Evolutionary conservation across 495 filamentous ascomycete species (phyloP), one percentile per base, ranked within the genome.

Genomic region (Penicillium steckii): DNA sequence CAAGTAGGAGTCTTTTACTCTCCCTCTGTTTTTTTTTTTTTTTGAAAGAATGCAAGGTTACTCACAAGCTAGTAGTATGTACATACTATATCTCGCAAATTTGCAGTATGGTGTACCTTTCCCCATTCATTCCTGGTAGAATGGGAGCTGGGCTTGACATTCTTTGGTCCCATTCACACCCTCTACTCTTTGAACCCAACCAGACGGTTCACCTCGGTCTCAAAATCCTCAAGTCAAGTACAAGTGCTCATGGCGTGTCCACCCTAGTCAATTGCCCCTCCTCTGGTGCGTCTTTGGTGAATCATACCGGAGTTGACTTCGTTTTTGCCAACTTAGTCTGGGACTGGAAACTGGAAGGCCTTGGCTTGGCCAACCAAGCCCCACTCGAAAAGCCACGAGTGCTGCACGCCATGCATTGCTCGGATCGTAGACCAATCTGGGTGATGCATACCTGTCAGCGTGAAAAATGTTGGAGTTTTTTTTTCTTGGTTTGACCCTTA

Each of bases 321-420:
- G 6, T 15, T 12, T 37, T 37, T n/a, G 7, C 33, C 33, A 19
- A 37, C 33, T n/a, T 37, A 15, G 8, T 15, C n/a, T n/a, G n/a
- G n/a, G n/a, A n/a, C n/a, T n/a, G n/a, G 12, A 29, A 29, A 5
- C 18, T 23, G 12, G 38, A 5, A 15, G 18, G 35, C 35, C 21
- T 23, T 21, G 38, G 18, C 38, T 10, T 41, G 38, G n/a, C 38
- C 38, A 41, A 41, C 35, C 35, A 38, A 41, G 38, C 18, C 38
- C 38, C 38, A 41, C 38, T 23, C 4, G 18, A 5, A 41, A 40
- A 37, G 48, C 45, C 61, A 53, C 54, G 61, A 61, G 58, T 56
- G 51, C 58, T 64, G 61, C 48, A 64, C 22, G 58, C 52, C 58
- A 58, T 58, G 57, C 45, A 44, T 49, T 56, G 24, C 23, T 49